Evolutionary conservation across 2,329 filamentous ascomycete genomes (phyloP).

Genomic region (Zarea fungicola): DNA sequence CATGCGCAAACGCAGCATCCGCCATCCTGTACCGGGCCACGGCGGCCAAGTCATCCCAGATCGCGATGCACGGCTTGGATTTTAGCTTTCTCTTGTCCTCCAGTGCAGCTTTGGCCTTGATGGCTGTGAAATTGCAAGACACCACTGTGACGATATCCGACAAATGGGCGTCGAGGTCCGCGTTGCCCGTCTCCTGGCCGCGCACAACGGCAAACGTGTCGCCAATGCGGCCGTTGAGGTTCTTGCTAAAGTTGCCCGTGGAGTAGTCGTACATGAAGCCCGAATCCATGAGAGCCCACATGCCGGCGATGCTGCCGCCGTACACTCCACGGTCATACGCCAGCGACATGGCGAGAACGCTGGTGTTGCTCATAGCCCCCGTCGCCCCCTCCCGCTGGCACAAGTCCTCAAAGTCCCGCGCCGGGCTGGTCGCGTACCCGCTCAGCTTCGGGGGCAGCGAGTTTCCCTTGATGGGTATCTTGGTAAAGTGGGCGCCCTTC

Average conservation of each 20-base stretch:
- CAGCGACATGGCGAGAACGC: slow-evolving; percentile 7
- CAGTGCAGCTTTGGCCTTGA: not conserved
- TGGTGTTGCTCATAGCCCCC: slow-evolving; percentile 9
- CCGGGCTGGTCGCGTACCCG: not conserved
- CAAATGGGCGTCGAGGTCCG: not conserved
- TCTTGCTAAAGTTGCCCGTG: not conserved
- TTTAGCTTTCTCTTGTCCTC: not conserved
- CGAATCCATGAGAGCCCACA: slow-evolving; percentile 12
- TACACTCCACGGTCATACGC: slow-evolving; percentile 9
- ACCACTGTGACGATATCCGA: slow-evolving; percentile 7
- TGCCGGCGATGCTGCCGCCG: slow-evolving; percentile 9
- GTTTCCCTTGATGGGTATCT: not conserved
- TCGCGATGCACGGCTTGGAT: slow-evolving; percentile 12
- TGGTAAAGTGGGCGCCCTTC: too few relatives aligned
- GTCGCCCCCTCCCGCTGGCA: not conserved
- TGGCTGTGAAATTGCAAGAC: slow-evolving; percentile 3
- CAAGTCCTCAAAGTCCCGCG: not conserved
- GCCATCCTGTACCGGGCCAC: slow-evolving; percentile 12
- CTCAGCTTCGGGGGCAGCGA: slow-evolving; percentile 6
- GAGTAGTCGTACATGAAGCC: slow-evolving; percentile 13
- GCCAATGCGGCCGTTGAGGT: not conserved
- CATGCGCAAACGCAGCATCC: slow-evolving; percentile 13
- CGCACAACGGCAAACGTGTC: not conserved
- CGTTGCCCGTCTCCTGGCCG: not conserved
- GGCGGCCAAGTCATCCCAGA: slow-evolving; percentile 12